phyloP scores from a whole-genome alignment of 1,284 basidiomycete species.

The Ceratobasidium theobromae region DNA sequence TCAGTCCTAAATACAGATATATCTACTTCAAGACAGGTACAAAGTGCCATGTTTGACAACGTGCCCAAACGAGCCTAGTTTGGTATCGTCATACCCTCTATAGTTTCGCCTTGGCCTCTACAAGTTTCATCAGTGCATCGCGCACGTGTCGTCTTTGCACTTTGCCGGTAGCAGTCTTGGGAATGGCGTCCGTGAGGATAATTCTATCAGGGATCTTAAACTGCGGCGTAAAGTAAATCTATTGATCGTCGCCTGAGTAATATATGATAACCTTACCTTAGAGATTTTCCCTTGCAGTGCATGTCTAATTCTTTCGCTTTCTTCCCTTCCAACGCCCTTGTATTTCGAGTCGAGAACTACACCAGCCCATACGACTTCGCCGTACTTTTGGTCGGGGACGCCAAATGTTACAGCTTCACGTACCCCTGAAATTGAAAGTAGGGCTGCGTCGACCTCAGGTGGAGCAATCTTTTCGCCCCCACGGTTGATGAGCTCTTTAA shows the following conservation, averaged over 20 bases:
- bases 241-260: not conserved
- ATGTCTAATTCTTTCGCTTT: slow-evolving; percentile 37
- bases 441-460: slow-evolving; percentile 57
- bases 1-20: too few relatives aligned
- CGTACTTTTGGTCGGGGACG: slow-evolving; percentile 42
- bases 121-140: slow-evolving; percentile 39
- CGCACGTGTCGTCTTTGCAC: slow-evolving; percentile 42
- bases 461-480: slow-evolving; percentile 70
- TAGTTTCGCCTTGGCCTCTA: slow-evolving; percentile 37
- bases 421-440: slow-evolving; percentile 52
- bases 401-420: slow-evolving; percentile 52
- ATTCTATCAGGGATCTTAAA: slow-evolving; percentile 43
- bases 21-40: too few relatives aligned
- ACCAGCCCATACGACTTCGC: slow-evolving; percentile 43
- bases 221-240: slow-evolving; percentile 16
- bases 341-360: slow-evolving; percentile 37
- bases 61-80: not conserved
- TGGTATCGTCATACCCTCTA: slow-evolving; percentile 2
- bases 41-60: too few relatives aligned
- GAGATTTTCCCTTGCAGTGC: slow-evolving; percentile 39
- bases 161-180: slow-evolving; percentile 44
- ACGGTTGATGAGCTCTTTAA: slow-evolving; percentile 63
- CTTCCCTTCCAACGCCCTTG: slow-evolving; percentile 31
- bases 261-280: slow-evolving; percentile 32
- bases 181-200: slow-evolving; percentile 40